Percentiles rank a stretch among this genome's conserved stretches.
Conservation (phyloP, 345 rosid species). For the Eucalyptus polybractea region DNA sequence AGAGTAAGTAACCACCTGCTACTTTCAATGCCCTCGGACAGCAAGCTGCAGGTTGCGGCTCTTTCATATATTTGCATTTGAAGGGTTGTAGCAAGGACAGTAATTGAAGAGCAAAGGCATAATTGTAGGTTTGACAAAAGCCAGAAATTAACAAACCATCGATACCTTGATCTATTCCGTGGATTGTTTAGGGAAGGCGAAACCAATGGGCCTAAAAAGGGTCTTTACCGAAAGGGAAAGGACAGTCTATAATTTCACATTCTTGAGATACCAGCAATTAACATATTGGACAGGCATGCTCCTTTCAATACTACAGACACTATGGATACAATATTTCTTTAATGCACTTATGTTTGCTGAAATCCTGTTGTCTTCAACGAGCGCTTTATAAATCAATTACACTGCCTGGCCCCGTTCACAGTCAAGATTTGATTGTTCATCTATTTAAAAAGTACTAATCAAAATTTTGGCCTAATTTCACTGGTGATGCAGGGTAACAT, state of each 20-base stretch:
- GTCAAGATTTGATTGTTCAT: background rate
- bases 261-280: background rate
- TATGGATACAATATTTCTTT: background rate
- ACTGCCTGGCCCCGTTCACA: background rate
- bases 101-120: background rate
- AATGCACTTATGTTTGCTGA: too few species aligned
- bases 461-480: background rate
- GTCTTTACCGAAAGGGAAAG: background rate
- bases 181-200: background rate
- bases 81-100: background rate
- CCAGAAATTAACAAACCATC: background rate
- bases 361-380: background rate
- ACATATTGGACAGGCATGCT: background rate
- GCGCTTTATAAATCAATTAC: background rate
- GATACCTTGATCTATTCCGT: background rate
- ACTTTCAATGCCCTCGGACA: background rate
- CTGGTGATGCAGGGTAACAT: background rate
- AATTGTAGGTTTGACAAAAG: background rate
- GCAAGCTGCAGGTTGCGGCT: background rate
- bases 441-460: background rate
- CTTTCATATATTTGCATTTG: background rate
- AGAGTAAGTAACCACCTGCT: background rate
- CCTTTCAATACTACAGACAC: background rate
- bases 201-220: background rate
- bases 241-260: background rate